phyloP scores from a whole-genome alignment of 2,329 filamentous ascomycete species.

The Daldinia sp. region DNA sequence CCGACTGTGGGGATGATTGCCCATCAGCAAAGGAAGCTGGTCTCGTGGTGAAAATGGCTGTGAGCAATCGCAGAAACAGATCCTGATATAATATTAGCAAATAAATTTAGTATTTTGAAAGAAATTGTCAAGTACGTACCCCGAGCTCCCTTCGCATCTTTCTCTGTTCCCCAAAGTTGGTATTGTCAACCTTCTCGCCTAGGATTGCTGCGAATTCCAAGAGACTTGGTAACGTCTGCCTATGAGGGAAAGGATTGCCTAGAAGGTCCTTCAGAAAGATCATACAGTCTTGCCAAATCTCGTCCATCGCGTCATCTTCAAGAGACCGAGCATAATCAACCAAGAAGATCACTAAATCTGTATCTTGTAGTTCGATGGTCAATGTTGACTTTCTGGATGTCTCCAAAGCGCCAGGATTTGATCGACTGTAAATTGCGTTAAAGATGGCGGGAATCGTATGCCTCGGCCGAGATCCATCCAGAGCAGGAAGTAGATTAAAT shows the following conservation, averaged over 20 bases:
- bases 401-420: constrained; percentile 84
- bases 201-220: constrained; percentile 90
- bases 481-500: constrained; percentile 87
- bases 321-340: constrained; percentile 90
- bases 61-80: constrained; percentile 85
- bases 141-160: constrained; percentile 92
- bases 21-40: constrained; percentile 77
- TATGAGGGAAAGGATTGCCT: constrained; percentile 92
- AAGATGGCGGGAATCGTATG: constrained; percentile 94
- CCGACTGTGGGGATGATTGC: constrained; percentile 54
- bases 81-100: constrained; percentile 69
- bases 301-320: constrained; percentile 97
- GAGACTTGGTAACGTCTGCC: constrained; percentile 87
- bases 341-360: constrained; percentile 87
- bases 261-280: constrained; percentile 90
- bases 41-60: constrained; percentile 93
- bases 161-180: constrained; percentile 93
- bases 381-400: constrained; percentile 85
- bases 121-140: constrained; percentile 63
- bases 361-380: constrained; percentile 85
- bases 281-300: constrained; percentile 97
- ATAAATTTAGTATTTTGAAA: not conserved
- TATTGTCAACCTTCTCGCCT: constrained; percentile 96
- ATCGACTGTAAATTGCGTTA: constrained; percentile 95
- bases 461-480: constrained; percentile 91